Evolutionary conservation across 2,329 filamentous ascomycete species (phyloP).

Genomic region (Exophiala dermatitidis): DNA sequence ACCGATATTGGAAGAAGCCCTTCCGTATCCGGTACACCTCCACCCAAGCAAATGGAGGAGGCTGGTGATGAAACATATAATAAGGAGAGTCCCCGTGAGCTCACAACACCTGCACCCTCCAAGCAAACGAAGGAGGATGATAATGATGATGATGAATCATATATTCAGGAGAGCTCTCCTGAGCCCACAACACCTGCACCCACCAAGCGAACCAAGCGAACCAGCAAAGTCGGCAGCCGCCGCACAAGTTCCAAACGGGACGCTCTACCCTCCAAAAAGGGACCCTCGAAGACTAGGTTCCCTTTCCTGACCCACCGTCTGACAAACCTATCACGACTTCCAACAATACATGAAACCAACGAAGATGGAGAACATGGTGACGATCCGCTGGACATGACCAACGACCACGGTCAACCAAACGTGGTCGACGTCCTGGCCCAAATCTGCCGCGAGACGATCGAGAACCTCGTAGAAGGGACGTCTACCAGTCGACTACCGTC

Average conservation of each 20-base stretch:
- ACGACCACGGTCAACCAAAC: constrained; percentile 42
- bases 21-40: not conserved
- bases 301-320: constrained; percentile 31
- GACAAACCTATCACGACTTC: constrained; percentile 23
- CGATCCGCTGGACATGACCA: not conserved
- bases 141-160: constrained; percentile 22
- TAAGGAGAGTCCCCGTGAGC: constrained; percentile 16
- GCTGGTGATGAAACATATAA: too few relatives aligned
- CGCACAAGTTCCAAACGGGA: constrained; percentile 1
- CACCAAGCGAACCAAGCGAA: constrained; percentile 10
- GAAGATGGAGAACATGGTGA: constrained; percentile 22
- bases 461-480: constrained; percentile 41
- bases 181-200: constrained; percentile 18
- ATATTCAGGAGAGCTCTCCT: constrained; percentile 19
- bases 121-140: constrained; percentile 17
- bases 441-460: constrained; percentile 45
- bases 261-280: not conserved
- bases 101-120: constrained; percentile 13
- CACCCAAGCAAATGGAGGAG: not conserved
- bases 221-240: constrained; percentile 7
- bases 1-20: not conserved
- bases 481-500: constrained; percentile 31
- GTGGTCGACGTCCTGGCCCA: constrained; percentile 47
- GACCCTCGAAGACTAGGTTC: constrained; percentile 20
- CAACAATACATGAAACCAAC: constrained; percentile 23